phyloP scores from a whole-genome alignment of 495 filamentous ascomycete species.

The Xylaria acuta region DNA sequence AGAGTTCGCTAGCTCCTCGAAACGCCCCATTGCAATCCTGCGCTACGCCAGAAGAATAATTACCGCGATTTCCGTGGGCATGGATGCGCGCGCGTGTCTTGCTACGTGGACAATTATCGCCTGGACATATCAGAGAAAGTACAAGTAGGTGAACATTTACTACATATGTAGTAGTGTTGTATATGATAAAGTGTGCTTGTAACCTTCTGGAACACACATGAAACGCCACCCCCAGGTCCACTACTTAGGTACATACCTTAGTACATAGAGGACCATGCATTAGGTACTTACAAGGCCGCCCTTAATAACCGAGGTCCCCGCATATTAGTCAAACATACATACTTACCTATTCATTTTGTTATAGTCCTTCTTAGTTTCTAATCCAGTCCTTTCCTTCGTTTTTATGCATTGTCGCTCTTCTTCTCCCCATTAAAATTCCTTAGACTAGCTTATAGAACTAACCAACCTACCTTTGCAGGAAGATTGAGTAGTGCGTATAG shows the following conservation, averaged over 20 bases:
- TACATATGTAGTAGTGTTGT: neutral
- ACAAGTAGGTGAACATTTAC: neutral
- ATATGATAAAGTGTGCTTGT: neutral
- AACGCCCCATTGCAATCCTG: conserved; percentile 11
- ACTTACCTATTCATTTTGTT: no score
- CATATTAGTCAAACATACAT: no score
- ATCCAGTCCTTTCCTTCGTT: neutral
- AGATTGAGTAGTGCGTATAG: neutral
- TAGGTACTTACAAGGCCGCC: neutral
- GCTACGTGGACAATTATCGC: neutral
- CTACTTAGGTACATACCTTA: neutral
- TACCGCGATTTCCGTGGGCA: neutral
- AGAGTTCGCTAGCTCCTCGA: conserved; percentile 11
- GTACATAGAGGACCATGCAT: neutral
- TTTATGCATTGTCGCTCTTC: neutral
- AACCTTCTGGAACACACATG: conserved; percentile 34
- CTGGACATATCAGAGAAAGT: neutral
- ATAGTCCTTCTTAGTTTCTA: neutral
- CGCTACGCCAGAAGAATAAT: neutral
- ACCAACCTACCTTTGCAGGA: no score
- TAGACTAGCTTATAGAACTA: neutral
- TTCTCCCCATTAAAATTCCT: neutral
- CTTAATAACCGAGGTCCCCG: conserved; percentile 3
- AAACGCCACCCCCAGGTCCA: conserved; percentile 29
- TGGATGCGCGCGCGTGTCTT: neutral